Evolutionary conservation across 192 early-diverging fungal genomes (phyloP).

Genomic region (Podila epigama): DNA sequence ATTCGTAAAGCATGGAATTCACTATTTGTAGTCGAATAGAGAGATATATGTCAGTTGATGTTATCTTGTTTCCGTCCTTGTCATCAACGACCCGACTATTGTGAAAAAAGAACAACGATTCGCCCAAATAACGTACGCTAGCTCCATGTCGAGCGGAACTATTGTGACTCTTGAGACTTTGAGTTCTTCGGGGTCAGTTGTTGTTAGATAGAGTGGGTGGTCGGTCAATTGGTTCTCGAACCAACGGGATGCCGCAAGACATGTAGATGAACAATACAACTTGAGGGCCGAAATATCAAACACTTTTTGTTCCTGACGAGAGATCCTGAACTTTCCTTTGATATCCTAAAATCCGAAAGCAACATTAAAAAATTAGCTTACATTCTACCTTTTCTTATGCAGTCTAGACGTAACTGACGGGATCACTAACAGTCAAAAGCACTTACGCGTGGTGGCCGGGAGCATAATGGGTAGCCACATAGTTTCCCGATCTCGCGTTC

Average conservation of each 20-base stretch:
- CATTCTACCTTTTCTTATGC: background rate
- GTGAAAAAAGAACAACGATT: background rate
- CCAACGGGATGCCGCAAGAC: slow-evolving; percentile 77
- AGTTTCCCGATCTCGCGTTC: slow-evolving; percentile 73
- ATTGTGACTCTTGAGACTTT: slow-evolving; percentile 20
- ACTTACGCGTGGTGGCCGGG: slow-evolving; percentile 51
- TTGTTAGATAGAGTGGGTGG: slow-evolving; percentile 77
- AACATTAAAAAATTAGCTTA: background rate
- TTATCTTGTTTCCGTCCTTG: background rate
- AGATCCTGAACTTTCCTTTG: slow-evolving; percentile 73
- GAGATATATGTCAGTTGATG: background rate
- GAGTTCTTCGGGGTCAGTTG: slow-evolving; percentile 36
- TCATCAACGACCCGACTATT: background rate
- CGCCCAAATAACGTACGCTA: slow-evolving; percentile 37
- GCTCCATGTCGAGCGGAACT: slow-evolving; percentile 32
- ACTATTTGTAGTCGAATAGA: background rate
- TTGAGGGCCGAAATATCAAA: slow-evolving; percentile 76
- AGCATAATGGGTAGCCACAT: slow-evolving; percentile 89
- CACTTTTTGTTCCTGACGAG: slow-evolving; percentile 73
- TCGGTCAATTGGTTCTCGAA: slow-evolving; percentile 73
- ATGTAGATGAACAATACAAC: slow-evolving; percentile 73
- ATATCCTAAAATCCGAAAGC: slow-evolving; percentile 40
- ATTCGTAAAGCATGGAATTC: slow-evolving; percentile 19
- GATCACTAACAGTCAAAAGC: background rate
- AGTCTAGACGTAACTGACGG: background rate